Evolutionary conservation across 805 yeast genomes (phyloP), one percentile per base, ranked within the genome.

Genomic region (Huiozyma sinensis): DNA sequence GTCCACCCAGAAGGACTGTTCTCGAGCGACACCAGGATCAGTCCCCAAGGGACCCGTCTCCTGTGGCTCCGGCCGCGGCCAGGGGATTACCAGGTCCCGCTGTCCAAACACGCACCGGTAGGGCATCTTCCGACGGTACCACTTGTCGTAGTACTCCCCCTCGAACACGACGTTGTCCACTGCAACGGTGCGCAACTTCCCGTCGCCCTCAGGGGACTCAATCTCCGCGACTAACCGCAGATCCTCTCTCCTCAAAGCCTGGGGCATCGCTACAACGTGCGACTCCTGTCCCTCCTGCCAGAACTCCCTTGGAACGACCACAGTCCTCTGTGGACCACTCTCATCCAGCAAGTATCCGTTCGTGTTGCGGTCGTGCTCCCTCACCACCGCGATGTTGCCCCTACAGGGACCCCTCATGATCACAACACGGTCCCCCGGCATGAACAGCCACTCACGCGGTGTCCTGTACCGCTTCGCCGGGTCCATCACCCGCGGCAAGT

Each of bases 181-280:
- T 3, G 88, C 95, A 10, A 87, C 83, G 36, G 85, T 81, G 53
- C 72, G 75, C 38, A 72, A 65, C 7, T 70, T 61, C 2, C 90
- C 90, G 8, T 58, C 56, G 28, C 72, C 71, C 11, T 58, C 65
- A 41, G 77, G 86, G 50, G 81, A 80, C 43, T 71, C 77, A 40
- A 85, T 72, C 50, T 83, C 83, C 27, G 90, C 89, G 1, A 90
- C 92, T 41, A 90, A 73, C 57, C 81, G 79, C 46, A 89, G 67
- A 50, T 81, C 76, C 27, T 68, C 66, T 48, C 75, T 71, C 33
- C 77, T 75, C 29, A 85, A 72, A 5, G 80, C 72, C 34, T 67
- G 67, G 34, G 95, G 95, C 55, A 76, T 75, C 33, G 81, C 80
- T 27, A 81, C 68, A 38, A 86, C 77, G 52, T 86, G 90, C 37